phyloP scores from a whole-genome alignment of 805 yeast species.

The Candida ficus region DNA sequence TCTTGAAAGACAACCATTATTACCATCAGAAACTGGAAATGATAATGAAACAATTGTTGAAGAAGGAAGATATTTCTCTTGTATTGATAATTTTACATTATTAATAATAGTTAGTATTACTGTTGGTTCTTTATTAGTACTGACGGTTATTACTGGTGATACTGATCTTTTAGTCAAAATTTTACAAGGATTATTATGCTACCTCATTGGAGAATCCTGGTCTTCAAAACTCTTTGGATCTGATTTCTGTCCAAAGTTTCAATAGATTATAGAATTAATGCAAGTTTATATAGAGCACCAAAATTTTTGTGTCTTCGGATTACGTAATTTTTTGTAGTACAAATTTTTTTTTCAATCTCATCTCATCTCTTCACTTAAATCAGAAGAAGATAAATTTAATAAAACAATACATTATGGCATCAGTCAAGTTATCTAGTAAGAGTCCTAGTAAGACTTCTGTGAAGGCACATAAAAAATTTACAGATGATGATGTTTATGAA shows the following conservation, averaged over 20 bases:
- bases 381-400: too few relatives aligned
- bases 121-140: slow-evolving; percentile 4
- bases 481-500: slow-evolving; percentile 16
- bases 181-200: slow-evolving; percentile 17
- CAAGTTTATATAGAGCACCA: too few relatives aligned
- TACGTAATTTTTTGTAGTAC: neutral
- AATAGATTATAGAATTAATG: too few relatives aligned
- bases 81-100: slow-evolving; percentile 3
- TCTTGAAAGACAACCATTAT: slow-evolving; percentile 15
- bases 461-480: slow-evolving; percentile 15
- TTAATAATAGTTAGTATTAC: slow-evolving; percentile 4
- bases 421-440: too few relatives aligned
- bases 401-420: too few relatives aligned
- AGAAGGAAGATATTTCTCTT: slow-evolving; percentile 4
- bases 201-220: slow-evolving; percentile 12
- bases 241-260: slow-evolving; percentile 16
- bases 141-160: slow-evolving; percentile 16
- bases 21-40: neutral
- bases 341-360: slow-evolving; percentile 8
- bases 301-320: neutral
- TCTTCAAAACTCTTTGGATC: slow-evolving; percentile 12
- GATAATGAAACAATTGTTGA: neutral
- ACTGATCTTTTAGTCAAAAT: slow-evolving; percentile 13
- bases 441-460: too few relatives aligned
- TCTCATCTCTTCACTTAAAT: slow-evolving; percentile 1